Conservation (phyloP, 164 flowering plant genomes). For the Vitis rupestris region DNA sequence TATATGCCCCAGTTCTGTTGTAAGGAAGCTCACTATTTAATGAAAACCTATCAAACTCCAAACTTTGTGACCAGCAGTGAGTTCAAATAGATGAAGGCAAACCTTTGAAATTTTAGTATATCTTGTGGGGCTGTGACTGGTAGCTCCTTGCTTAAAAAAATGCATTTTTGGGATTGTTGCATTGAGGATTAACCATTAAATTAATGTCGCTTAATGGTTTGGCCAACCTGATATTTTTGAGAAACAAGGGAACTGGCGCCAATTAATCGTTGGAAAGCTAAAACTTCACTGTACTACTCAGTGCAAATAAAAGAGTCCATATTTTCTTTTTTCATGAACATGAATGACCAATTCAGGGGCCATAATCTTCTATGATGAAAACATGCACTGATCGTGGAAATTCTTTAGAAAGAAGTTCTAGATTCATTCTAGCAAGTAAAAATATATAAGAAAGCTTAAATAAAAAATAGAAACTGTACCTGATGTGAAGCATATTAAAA, state of each 20-base stretch:
- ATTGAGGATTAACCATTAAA: neutral
- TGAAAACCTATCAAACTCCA: too few species aligned
- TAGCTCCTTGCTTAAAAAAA: too few species aligned
- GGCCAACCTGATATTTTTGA: too few species aligned
- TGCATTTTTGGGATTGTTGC: neutral
- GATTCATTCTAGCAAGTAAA: too few species aligned
- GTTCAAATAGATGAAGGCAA: too few species aligned
- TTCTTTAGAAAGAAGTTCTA: neutral
- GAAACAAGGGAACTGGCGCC: neutral
- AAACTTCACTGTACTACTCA: neutral
- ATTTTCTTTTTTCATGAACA: neutral
- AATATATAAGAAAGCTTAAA: neutral
- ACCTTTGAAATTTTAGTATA: too few species aligned
- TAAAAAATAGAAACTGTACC: constrained; percentile 35
- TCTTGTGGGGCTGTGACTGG: too few species aligned
- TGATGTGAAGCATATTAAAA: constrained; percentile 90
- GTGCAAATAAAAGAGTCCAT: neutral
- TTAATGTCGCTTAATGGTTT: neutral
- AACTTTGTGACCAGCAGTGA: too few species aligned
- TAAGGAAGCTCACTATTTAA: too few species aligned
- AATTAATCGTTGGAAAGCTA: neutral
- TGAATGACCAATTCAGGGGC: neutral
- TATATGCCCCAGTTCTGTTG: neutral
- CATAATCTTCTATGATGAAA: neutral
- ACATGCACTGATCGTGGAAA: neutral